Conservation (phyloP, 352 stramenopile species). For the Aphanomyces stellatus region DNA sequence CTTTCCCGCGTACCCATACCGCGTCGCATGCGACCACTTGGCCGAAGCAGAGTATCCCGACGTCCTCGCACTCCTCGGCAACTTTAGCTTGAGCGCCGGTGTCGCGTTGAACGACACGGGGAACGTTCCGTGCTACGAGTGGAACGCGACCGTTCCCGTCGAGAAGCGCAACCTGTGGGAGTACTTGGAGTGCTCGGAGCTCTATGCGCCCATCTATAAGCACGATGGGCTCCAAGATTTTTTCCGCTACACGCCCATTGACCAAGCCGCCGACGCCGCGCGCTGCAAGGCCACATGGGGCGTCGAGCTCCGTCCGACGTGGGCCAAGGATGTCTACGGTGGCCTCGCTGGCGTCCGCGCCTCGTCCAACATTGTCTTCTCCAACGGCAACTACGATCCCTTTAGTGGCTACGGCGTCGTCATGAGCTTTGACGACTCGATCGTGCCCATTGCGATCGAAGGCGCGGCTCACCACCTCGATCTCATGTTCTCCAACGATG, state of each 20-base stretch:
- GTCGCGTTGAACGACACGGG: slow-evolving; percentile 75
- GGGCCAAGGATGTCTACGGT: slow-evolving; percentile 63
- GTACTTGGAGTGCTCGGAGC: slow-evolving; percentile 71
- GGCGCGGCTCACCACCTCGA: slow-evolving; percentile 85
- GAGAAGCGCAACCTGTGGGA: slow-evolving; percentile 56
- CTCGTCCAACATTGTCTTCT: slow-evolving; percentile 92
- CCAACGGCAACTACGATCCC: slow-evolving; percentile 91
- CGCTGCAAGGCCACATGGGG: slow-evolving; percentile 54
- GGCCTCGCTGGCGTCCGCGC: slow-evolving; percentile 48
- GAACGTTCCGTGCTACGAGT: slow-evolving; percentile 44
- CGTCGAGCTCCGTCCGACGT: slow-evolving; percentile 51
- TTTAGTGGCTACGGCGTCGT: slow-evolving; percentile 87
- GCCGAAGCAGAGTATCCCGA: slow-evolving; percentile 30
- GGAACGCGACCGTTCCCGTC: slow-evolving; percentile 44
- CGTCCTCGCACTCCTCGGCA: slow-evolving; percentile 32
- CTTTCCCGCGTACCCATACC: slow-evolving; percentile 85
- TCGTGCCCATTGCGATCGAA: slow-evolving; percentile 61
- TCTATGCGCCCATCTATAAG: slow-evolving; percentile 57
- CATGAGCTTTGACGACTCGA: slow-evolving; percentile 43
- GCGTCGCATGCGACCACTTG: slow-evolving; percentile 74
- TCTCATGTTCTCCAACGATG: slow-evolving; percentile 84
- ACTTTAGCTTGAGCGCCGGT: slow-evolving; percentile 43
- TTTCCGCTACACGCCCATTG: slow-evolving; percentile 71
- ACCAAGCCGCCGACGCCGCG: slow-evolving; percentile 49
- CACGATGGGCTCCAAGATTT: slow-evolving; percentile 74